These are phyloP conservation scores for Westerdykella sp. DNA, from an alignment of 2,329 filamentous ascomycete genomes.

Conservation along the genomic window DNA sequence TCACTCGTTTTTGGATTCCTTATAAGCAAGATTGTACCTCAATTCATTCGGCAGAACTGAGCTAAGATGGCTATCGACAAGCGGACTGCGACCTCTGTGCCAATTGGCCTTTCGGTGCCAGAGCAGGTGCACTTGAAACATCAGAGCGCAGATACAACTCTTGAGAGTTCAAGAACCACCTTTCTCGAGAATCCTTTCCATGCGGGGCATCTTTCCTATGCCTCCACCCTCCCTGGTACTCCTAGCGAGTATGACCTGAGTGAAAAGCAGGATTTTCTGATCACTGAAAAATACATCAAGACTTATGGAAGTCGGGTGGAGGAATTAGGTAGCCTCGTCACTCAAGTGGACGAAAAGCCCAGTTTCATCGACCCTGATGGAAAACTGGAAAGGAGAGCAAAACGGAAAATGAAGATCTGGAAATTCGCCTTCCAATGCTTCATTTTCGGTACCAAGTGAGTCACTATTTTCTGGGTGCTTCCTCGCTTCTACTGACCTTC, in stretches of 20 bases:
- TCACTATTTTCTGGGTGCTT: not conserved
- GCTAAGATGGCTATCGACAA: too few species aligned
- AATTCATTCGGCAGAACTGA: too few species aligned
- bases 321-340: conserved; percentile 3
- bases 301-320: not conserved
- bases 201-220: conserved; percentile 1
- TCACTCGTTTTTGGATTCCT: too few species aligned
- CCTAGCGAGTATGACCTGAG: conserved; percentile 1
- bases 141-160: too few species aligned
- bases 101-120: too few species aligned
- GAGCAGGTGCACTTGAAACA: too few species aligned
- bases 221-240: conserved; percentile 2
- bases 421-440: conserved; percentile 1
- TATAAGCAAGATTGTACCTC: too few species aligned
- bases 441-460: conserved; percentile 8
- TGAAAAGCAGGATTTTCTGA: too few species aligned
- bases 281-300: conserved; percentile 1
- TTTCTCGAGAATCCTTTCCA: conserved; percentile 1
- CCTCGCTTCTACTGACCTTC: not conserved
- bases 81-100: too few species aligned
- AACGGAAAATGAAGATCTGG: conserved; percentile 4
- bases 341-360: conserved; percentile 6
- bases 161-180: too few species aligned
- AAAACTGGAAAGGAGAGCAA: conserved; percentile 1
- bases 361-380: conserved; percentile 5